Evolutionary conservation across 352 stramenopile genomes (phyloP).

Genomic region (Phytophthora cryptogea): DNA sequence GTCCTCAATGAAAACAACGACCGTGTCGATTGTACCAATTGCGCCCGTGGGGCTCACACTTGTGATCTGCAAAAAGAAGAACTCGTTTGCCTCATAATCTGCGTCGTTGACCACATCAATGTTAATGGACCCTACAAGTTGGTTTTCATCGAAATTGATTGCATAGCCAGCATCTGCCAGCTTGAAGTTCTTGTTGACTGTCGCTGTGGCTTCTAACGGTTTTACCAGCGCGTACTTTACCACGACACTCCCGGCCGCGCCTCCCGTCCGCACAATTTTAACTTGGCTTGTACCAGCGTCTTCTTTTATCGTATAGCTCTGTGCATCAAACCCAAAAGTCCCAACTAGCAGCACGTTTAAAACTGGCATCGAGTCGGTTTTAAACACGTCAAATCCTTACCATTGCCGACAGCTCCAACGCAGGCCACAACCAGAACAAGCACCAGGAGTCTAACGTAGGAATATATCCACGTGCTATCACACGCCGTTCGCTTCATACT

Average conservation of each 20-base stretch:
- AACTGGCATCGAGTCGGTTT: background rate
- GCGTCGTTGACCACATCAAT: conserved; percentile 63
- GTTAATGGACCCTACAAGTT: conserved; percentile 49
- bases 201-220: conserved; percentile 50
- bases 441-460: conserved; percentile 3
- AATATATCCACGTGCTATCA: background rate
- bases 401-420: conserved; percentile 35
- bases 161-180: conserved; percentile 41
- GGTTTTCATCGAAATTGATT: conserved; percentile 54
- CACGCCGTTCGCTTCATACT: conserved; percentile 1
- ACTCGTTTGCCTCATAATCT: conserved; percentile 67
- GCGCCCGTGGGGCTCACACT: conserved; percentile 40
- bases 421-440: conserved; percentile 31
- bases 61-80: conserved; percentile 66
- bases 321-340: conserved; percentile 59
- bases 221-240: conserved; percentile 55
- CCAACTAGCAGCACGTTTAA: conserved; percentile 34
- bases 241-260: conserved; percentile 41
- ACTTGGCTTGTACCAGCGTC: conserved; percentile 48
- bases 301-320: conserved; percentile 59
- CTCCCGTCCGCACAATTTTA: conserved; percentile 50
- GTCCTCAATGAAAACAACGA: conserved; percentile 58
- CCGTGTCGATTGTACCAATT: conserved; percentile 34
- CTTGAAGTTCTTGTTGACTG: conserved; percentile 67
- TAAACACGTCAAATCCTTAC: conserved; percentile 22